Evolutionary conservation across 139 green algal genomes (phyloP), one percentile per base, ranked within the genome.

Genomic region (Chlorella sp.): DNA sequence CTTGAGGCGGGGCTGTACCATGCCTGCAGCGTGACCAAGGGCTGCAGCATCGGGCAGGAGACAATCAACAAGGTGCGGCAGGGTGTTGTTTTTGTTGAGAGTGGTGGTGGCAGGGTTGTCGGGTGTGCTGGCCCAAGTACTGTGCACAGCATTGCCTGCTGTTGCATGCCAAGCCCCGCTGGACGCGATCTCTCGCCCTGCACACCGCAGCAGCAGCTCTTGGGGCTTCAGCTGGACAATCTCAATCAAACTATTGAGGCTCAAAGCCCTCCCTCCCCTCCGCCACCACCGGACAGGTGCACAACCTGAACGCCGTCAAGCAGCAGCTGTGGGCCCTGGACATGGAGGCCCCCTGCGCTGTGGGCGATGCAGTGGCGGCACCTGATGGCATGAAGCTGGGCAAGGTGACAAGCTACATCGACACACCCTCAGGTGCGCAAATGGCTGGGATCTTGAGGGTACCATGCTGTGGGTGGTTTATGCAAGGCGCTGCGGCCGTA

Each of bases 1-100:
- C 84, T 98, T 12, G 95, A 98, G 83, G 94, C 94, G 1, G 94
- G 94, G 30, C 81, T 98, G 65, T 94, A 91, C 78, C 67, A 88
- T 39, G 93, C 93, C 3, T 92, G 96, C 3, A 92, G 78, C 2
- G 55, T 98, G 36, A 82, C 91, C 72, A 98, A 97, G 83, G 91
- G 90, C n/a, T 93, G 89, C 78, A 93, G 91, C 79, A 88, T 93
- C 28, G 89, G 91, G 15, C 92, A 96, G 73, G 94, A 97, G 81
- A 95, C 93, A 18, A 74, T 97, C 7, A 68, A 93, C 57, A 96
- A 96, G 83, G 86, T 94, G 51, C 21, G 82, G n/a, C n/a, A n/a
- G n/a, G n/a, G n/a, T n/a, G n/a, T n/a, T n/a, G n/a, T n/a, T n/a
- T n/a, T n/a, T n/a, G n/a, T n/a, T n/a, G n/a, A n/a, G n/a, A n/a